phyloP scores from a whole-genome alignment of 78 protist genomes.

The Isochrysis galbana region DNA sequence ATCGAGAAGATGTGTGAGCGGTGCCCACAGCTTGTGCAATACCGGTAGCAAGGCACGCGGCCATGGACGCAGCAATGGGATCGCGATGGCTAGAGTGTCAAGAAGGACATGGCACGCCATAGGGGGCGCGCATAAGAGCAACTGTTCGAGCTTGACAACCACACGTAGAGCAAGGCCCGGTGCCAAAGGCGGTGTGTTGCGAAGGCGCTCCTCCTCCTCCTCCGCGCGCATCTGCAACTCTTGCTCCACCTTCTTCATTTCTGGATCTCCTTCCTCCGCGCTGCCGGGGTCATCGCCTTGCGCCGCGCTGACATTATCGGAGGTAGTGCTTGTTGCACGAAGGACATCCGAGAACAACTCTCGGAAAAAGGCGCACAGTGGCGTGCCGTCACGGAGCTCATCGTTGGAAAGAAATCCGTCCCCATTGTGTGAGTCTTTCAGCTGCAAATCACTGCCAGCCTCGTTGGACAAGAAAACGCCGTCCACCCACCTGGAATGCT shows the following conservation, averaged over 20 bases:
- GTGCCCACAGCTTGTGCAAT: background rate
- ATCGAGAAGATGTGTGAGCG: background rate
- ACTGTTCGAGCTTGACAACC: background rate
- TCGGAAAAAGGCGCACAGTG: background rate
- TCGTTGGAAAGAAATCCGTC: background rate
- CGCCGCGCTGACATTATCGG: too few species aligned
- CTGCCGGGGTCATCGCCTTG: background rate
- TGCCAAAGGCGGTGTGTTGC: background rate
- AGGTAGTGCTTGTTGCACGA: too few species aligned
- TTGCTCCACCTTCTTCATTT: background rate
- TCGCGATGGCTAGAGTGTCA: background rate
- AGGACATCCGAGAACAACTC: background rate
- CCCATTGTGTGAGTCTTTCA: background rate
- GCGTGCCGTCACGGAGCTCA: too few species aligned
- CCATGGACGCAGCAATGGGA: background rate
- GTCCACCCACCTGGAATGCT: background rate
- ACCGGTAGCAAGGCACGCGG: background rate
- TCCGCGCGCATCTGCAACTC: background rate
- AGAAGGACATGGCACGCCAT: background rate
- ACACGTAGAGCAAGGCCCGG: background rate
- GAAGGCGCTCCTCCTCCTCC: background rate
- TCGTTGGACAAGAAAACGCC: too few species aligned
- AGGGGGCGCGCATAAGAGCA: background rate
- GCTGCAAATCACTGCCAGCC: too few species aligned
- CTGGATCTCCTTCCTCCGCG: background rate